Conservation (phyloP, 495 filamentous ascomycete species). For the Margaritispora aquatica region DNA sequence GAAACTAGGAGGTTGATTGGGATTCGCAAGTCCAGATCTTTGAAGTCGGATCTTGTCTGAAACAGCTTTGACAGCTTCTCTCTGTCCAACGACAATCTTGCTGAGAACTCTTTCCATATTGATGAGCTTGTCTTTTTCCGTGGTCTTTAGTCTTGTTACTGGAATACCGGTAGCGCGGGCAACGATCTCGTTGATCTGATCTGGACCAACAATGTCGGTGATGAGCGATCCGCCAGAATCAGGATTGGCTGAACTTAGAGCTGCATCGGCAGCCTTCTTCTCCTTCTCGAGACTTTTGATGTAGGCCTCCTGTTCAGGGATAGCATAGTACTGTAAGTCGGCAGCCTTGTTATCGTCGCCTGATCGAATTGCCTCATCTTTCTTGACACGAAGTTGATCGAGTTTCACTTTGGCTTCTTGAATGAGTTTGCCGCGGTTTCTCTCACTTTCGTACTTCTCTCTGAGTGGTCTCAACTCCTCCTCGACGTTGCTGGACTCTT, state of each 20-base stretch:
- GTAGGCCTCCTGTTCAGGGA: constrained; percentile 77
- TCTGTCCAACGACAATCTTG: constrained; percentile 86
- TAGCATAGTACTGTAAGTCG: constrained; percentile 93
- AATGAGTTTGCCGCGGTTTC: constrained; percentile 78
- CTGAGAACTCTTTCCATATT: constrained; percentile 84
- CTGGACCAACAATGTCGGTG: constrained; percentile 89
- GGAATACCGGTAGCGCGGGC: constrained; percentile 95
- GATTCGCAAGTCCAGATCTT: constrained; percentile 87
- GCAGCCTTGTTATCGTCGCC: constrained; percentile 78
- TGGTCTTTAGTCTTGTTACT: constrained; percentile 84
- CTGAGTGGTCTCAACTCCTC: constrained; percentile 89
- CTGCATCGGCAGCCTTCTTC: constrained; percentile 69
- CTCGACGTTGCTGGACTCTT: constrained; percentile 83
- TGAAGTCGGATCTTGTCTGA: constrained; percentile 94
- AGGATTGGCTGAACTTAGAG: constrained; percentile 52
- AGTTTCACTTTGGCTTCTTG: constrained; percentile 96
- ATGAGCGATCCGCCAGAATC: constrained; percentile 62
- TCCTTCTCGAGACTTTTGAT: constrained; percentile 78
- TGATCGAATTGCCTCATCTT: constrained; percentile 82
- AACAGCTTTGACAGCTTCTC: constrained; percentile 88
- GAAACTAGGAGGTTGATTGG: constrained; percentile 95
- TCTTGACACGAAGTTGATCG: constrained; percentile 78
- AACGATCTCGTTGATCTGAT: constrained; percentile 99
- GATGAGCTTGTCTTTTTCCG: constrained; percentile 94
- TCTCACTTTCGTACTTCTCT: constrained; percentile 92